Base-by-base conservation (phyloP, 805 yeast species). In the Cyberlindnera xylosilytica region DNA sequence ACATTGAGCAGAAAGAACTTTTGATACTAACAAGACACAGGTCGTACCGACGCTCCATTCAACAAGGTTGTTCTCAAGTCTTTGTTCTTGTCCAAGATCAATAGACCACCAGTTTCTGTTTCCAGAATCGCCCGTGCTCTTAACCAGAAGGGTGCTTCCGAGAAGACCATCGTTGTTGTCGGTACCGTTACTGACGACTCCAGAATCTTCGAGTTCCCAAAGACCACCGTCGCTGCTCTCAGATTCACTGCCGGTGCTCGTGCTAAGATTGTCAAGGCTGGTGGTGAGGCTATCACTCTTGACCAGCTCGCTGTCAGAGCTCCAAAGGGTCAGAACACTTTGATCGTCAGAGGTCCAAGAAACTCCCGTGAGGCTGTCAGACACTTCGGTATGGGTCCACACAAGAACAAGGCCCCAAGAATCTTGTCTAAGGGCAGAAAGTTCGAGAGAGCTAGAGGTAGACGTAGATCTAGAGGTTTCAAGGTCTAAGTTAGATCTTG, bases 391-490 rank as follows among this genome's bases (percentile, higher is more conserved):
- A 71, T 91, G 74, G 99, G 99, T 79, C 99, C 99, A 69, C 99
- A 93, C 95, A 88, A 88, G 83, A 77, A 81, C 79, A 93, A 93
- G 88, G 98, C 98, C 68, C 99, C 99, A 78, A 89, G 95, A 81
- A 83, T 93, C 74, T 66, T 75, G 68, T 91, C 98, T 55, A 89
- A 79, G 74, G 99, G 99, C 74, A 93, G 98, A 85, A 93, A 93
- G 81, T 93, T 93, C 84, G 99, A 93, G 84, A 89, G 93, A 78
- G 99, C 97, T 68, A 93, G 99, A 87, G 99, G 99, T 84, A 95
- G 85, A 77, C 83, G 99, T 81, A 84, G 80, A 74, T 90, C 98
- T 62, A 89, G 95, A 84, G 99, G 96, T 81, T 93, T 93, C 99
- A 93, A 93, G 87, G 99, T 93, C 78, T 93, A 91, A 88, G 55